phyloP scores from a whole-genome alignment of 164 flowering plant genomes.

The Akebia trifoliata region DNA sequence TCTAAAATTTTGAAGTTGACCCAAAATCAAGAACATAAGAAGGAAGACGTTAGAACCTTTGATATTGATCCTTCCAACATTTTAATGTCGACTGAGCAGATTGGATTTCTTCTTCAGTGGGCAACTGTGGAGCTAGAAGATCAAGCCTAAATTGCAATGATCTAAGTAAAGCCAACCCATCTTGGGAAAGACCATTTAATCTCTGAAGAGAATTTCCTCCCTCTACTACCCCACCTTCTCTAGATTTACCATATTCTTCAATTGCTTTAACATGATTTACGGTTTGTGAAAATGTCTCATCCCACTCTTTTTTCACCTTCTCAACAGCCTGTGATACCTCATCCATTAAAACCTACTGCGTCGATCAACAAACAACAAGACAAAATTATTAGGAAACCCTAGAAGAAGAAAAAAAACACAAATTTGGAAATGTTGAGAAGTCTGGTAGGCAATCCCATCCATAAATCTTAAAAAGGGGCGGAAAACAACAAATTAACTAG shows the following conservation, averaged over 20 bases:
- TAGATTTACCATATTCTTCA: constrained; percentile 50
- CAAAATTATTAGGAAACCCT: neutral
- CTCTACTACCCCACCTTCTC: constrained; percentile 19
- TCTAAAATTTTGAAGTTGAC: neutral
- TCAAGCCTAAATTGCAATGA: constrained; percentile 73
- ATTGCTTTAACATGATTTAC: constrained; percentile 51
- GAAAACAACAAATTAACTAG: too few species aligned
- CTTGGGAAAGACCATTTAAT: constrained; percentile 83
- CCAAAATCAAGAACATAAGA: neutral
- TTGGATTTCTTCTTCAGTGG: constrained; percentile 44
- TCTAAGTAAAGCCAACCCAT: constrained; percentile 53
- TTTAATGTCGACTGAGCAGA: constrained; percentile 51
- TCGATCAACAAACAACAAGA: neutral
- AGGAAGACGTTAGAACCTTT: constrained; percentile 30
- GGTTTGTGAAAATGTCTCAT: constrained; percentile 39
- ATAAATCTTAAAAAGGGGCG: too few species aligned
- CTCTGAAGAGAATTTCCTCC: constrained; percentile 61
- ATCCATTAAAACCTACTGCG: constrained; percentile 41
- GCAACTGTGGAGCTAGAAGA: constrained; percentile 78
- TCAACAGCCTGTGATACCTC: constrained; percentile 68
- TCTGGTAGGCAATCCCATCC: too few species aligned
- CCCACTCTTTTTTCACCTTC: constrained; percentile 66
- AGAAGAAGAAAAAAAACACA: too few species aligned
- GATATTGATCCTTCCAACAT: constrained; percentile 59
- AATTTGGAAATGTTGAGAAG: too few species aligned